Conservation (phyloP, 352 stramenopile genomes). For the Phytophthora multivora region DNA sequence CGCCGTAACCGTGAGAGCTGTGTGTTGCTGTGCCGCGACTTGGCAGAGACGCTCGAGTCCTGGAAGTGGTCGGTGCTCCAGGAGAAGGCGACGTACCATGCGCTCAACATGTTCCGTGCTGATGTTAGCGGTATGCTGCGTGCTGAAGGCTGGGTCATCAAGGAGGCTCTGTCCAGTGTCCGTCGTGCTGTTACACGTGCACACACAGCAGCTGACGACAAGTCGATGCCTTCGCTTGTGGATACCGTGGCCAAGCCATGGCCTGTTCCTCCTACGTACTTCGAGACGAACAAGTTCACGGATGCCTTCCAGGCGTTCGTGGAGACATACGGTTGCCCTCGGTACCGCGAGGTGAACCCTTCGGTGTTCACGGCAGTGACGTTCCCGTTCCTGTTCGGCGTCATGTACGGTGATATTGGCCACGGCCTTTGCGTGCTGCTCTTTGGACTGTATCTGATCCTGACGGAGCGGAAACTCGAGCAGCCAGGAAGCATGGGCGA, state of each 20-base stretch:
- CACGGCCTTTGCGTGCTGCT: constrained; percentile 96
- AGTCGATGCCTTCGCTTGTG: constrained; percentile 93
- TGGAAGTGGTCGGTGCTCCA: constrained; percentile 98
- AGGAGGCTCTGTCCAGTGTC: constrained; percentile 78
- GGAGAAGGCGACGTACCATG: constrained; percentile 98
- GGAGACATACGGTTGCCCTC: constrained; percentile 98
- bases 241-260: constrained; percentile 95
- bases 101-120: constrained; percentile 98
- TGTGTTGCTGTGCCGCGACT: constrained; percentile 92
- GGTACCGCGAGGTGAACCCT: constrained; percentile 99
- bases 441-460: constrained; percentile 94
- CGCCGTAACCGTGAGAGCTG: constrained; percentile 96
- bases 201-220: constrained; percentile 92
- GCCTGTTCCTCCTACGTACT: constrained; percentile 97
- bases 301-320: constrained; percentile 98
- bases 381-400: constrained; percentile 99
- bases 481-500: constrained; percentile 87
- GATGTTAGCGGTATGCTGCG: constrained; percentile 97
- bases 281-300: constrained; percentile 99
- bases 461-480: constrained; percentile 91
- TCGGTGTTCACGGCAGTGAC: constrained; percentile 99
- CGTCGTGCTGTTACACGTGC: constrained; percentile 87
- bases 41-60: constrained; percentile 93
- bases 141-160: constrained; percentile 97
- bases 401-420: constrained; percentile 99